phyloP scores from a whole-genome alignment of 495 filamentous ascomycete species.

The Xylaria telfairii region DNA sequence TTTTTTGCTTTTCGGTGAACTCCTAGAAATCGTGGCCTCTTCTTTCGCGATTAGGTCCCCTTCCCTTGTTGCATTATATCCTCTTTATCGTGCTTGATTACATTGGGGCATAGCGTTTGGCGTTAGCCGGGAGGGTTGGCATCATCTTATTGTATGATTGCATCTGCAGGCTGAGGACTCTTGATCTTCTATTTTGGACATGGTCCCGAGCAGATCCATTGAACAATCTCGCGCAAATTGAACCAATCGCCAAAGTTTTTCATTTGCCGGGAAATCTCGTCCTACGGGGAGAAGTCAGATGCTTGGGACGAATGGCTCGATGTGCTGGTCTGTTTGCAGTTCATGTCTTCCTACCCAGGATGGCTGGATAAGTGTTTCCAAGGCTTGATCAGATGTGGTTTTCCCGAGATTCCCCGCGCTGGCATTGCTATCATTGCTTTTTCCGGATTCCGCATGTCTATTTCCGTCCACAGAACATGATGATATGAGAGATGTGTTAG shows the following conservation, averaged over 20 bases:
- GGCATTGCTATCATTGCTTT: conserved; percentile 11
- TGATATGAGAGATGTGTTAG: conserved; percentile 25
- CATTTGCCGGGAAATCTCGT: not conserved
- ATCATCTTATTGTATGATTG: conserved; percentile 19
- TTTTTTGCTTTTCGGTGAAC: conserved; percentile 35
- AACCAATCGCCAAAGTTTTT: not conserved
- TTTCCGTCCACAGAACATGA: conserved; percentile 19
- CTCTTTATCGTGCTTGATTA: conserved; percentile 17
- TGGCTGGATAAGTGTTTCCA: not conserved
- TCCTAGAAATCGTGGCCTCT: not conserved
- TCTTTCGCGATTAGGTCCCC: conserved; percentile 13
- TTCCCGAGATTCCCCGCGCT: conserved; percentile 10
- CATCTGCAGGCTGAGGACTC: conserved; percentile 14
- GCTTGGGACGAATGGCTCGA: conserved; percentile 6
- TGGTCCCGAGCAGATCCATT: not conserved
- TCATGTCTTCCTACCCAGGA: not conserved
- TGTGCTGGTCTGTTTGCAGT: conserved; percentile 7
- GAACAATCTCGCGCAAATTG: not conserved
- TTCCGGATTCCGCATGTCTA: not conserved
- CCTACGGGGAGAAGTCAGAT: not conserved
- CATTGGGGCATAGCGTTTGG: conserved; percentile 29
- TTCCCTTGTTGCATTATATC: conserved; percentile 24
- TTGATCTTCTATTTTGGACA: not conserved
- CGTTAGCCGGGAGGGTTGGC: conserved; percentile 20
- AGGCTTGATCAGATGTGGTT: conserved; percentile 11